Evolutionary conservation across 495 filamentous ascomycete genomes (phyloP).

Genomic region (Talaromyces adpressus): DNA sequence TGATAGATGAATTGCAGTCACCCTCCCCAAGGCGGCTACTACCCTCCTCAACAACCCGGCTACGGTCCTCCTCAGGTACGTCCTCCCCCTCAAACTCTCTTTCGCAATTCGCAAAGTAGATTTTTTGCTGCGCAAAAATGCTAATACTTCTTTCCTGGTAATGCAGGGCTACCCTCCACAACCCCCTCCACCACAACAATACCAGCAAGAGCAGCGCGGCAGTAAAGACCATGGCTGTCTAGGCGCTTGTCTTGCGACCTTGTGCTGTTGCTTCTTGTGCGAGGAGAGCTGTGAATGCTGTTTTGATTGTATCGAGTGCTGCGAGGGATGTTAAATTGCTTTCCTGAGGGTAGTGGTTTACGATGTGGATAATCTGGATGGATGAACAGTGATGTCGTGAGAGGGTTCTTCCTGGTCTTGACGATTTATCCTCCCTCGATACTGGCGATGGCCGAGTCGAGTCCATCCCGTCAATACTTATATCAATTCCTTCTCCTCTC

Average conservation of each 20-base stretch:
- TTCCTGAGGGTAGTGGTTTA: background rate
- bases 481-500: background rate
- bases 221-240: constrained; percentile 54
- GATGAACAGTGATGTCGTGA: too few species aligned
- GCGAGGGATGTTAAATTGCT: constrained; percentile 40
- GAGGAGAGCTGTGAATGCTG: constrained; percentile 77
- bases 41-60: constrained; percentile 13
- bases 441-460: background rate
- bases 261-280: constrained; percentile 75
- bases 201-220: constrained; percentile 35
- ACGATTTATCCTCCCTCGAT: too few species aligned
- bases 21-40: constrained; percentile 14
- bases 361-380: background rate
- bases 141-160: background rate
- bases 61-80: constrained; percentile 15
- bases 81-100: background rate
- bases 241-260: constrained; percentile 52
- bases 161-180: constrained; percentile 15
- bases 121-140: background rate
- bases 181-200: constrained; percentile 46
- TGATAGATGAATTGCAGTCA: constrained; percentile 2
- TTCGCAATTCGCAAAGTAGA: too few species aligned
- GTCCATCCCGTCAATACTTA: background rate
- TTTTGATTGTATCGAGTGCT: constrained; percentile 62
- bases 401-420: too few species aligned